Base-by-base conservation (phyloP, 2,329 filamentous ascomycete genomes). In the Akanthomyces lecanii region DNA sequence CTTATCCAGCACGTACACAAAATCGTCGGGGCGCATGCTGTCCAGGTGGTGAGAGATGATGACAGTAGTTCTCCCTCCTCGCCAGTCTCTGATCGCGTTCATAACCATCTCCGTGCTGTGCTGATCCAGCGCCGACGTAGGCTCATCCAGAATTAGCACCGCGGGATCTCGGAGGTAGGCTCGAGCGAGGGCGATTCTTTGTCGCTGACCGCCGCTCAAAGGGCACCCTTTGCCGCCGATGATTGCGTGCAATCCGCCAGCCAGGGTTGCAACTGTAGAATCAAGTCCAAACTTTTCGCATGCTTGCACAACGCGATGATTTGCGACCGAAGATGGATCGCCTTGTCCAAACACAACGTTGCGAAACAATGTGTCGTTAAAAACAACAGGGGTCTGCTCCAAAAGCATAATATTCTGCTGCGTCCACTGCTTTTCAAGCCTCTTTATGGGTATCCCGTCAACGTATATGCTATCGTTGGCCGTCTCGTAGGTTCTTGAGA, bases 11-110 rank as follows among this genome's bases (percentile, higher is more conserved):
- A 97, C 83, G 67, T 93, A 96, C 0, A 96, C 83, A 65, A 89
- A 93, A 66, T 98, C 92, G 0, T 86, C 73, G 0, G 85, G 77
- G 5, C 77, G 73, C 11, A 98, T 94, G 67, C 94, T 89, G 0
- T 85, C 83, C 38, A 95, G 83, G 66, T 98, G 92, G 70, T 98
- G 94, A 0, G 95, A 97, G 69, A 98, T 94, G 67, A 98, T 86
- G 58, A 98, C 90, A 0, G 94, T 98, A 0, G 93, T 97, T 72
- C 91, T 95, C 0, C 84, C 88, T 42, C 77, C 78, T 25, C 95
- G 83, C 94, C 92, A 97, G 23, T 82, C 71, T 8, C 91, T 82
- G 59, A 97, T 88, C 0, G 87, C 85, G 48, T 89, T 84, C 81
- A 96, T 88, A 44, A 97, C 83, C 14, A 87, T 74, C 0, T 77